phyloP scores from a whole-genome alignment of 306 rosid genomes.

The Rosa multiflora region DNA sequence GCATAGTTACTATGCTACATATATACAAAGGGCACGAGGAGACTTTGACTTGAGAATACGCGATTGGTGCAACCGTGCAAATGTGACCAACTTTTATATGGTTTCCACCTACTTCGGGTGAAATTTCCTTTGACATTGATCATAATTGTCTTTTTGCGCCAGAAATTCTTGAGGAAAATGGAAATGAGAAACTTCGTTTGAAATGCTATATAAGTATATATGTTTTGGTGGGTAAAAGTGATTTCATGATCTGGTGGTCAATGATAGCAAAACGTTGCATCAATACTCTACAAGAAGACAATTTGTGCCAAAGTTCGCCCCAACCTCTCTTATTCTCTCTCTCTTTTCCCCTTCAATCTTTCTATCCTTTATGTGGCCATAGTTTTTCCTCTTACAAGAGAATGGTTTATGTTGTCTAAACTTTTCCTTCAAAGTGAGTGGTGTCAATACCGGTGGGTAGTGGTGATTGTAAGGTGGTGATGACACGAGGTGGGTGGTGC shows the following conservation, averaged over 20 bases:
- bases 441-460: background rate
- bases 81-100: background rate
- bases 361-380: background rate
- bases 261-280: conserved; percentile 16
- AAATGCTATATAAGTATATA: background rate
- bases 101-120: background rate
- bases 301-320: background rate
- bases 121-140: background rate
- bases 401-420: background rate
- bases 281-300: background rate
- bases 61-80: background rate
- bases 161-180: background rate
- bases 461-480: background rate
- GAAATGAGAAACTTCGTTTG: background rate
- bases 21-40: background rate
- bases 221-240: background rate
- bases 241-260: conserved; percentile 16
- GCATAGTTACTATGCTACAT: background rate
- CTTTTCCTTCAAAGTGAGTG: background rate
- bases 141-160: background rate
- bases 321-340: background rate
- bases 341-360: background rate
- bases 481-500: background rate
- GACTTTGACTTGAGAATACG: background rate
- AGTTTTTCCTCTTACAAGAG: background rate